Evolutionary conservation across 805 yeast genomes (phyloP), one percentile per base, ranked within the genome.

Genomic region (Lipomyces oligophaga): DNA sequence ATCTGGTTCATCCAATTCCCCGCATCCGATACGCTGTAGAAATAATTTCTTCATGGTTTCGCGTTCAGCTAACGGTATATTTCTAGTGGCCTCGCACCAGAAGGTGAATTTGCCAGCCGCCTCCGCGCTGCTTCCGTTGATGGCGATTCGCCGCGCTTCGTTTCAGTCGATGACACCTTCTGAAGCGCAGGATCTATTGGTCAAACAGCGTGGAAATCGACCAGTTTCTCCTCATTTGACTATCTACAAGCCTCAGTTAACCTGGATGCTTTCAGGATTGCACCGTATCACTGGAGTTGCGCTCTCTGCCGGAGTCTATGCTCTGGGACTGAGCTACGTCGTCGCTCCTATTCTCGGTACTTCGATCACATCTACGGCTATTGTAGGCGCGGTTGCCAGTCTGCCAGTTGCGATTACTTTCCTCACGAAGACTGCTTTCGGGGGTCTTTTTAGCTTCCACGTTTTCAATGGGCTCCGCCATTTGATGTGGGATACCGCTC

Each of bases 201-300:
- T 79, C 46, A 79, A 80, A 43, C 97, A 90, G 74, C 80, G 98
- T 68, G 77, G 74, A 57, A 77, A 79, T 71, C 82, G 98, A 71
- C 97, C 97, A 27, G 69, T 77, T 13, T 87, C 96, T 25, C 97
- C 97, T 46, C 95, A 90, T 67, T 74, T 90, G 63, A 71, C 80
- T 52, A 89, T 93, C 64, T 90, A 90, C 73, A 76, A 89, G 72
- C 94, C 94, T 35, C 97, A 93, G 72, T 65, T 90, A 57, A 85
- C 97, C 20, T 78, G 83, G 84, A 70, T 77, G 52, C 65, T 93
- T 63, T 88, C 97, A 4, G 72, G 82, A 20, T 67, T 83, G 55
- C 97, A 90, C 70, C 82, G 98, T 75, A 69, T 90, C 61, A 77
- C 93, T 38, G 96, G 97, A 66, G 84, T 88, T 28, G 78, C 80